Base-by-base conservation (phyloP, 1,284 basidiomycete species). In the Melampsora occidentalis region DNA sequence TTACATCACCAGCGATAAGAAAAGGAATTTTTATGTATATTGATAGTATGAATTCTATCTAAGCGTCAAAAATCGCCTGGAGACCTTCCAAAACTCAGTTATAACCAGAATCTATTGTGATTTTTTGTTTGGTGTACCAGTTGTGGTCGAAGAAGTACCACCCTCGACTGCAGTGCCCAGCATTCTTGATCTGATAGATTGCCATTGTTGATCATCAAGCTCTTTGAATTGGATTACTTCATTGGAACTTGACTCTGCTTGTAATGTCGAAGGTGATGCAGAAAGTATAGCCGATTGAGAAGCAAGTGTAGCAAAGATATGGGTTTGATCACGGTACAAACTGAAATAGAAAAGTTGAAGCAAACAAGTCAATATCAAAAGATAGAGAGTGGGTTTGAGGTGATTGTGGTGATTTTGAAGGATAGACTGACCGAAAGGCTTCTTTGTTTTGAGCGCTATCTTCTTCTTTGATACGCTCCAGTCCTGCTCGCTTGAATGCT, bases 251-350 rank as follows among this genome's bases (percentile, higher is more conserved):
- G 62, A 64, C 6, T 64, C 62, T 31, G 25, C 22, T 64, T 64
- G 25, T 14, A 76, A 35, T 51, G 49, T 63, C 4, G 73, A 59
- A 33, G 73, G 33, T 22, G 73, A 76, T 28, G 64, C 61, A 20
- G 73, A 76, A 28, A 76, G 61, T 9, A 25, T 69, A n/a, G 73
- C 67, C 6, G 73, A 76, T 49, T 76, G 73, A 63, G 73, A 51
- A 14, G 73, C 73, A 51, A 76, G 67, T 12, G 35, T 76, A n/a
- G 73, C 73, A 42, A 76, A 76, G 25, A 76, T 57, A 25, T 69
- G 57, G 10, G 66, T 69, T 64, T 76, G 73, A 64, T 76, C 67
- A 16, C 73, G 57, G 69, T 76, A 76, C 46, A 76, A 46, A 10
- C 72, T 75, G 20, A 6, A 14, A 48, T 39, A 5, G 35, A 46